Percentiles rank a stretch among this genome's conserved stretches.
phyloP scores from a whole-genome alignment of 75 land plant genomes.

The Pinus albicaulis region DNA sequence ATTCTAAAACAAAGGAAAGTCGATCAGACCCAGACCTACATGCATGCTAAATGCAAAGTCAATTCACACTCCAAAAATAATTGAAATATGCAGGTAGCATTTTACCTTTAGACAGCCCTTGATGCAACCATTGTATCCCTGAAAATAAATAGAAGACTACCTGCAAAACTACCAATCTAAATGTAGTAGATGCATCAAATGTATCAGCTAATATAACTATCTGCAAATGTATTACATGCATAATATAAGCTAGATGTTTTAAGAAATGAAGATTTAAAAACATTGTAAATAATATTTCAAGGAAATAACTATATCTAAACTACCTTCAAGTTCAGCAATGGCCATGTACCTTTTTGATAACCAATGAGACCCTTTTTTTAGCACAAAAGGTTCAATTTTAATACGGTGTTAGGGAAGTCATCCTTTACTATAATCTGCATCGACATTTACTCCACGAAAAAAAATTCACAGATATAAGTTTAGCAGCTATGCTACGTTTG shows the following conservation, averaged over 20 bases:
- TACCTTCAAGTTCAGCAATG: constrained; percentile 1
- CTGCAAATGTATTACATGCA: background rate
- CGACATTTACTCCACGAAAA: constrained; percentile 8
- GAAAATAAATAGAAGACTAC: constrained; percentile 11
- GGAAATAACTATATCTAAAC: background rate
- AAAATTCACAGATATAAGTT: background rate
- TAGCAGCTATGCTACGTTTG: background rate
- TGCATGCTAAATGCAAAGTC: no score
- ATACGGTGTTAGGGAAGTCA: constrained; percentile 7
- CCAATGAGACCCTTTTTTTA: background rate
- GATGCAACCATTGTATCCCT: constrained; percentile 2
- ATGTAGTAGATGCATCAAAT: constrained; percentile 1
- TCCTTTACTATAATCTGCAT: constrained; percentile 10
- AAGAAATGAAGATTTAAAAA: background rate
- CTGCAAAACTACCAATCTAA: constrained; percentile 15
- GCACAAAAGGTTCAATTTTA: constrained; percentile 5
- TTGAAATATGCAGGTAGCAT: background rate
- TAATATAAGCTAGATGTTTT: background rate
- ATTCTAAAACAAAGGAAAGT: background rate
- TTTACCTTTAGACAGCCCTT: constrained; percentile 11
- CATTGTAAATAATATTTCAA: background rate
- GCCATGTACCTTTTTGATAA: constrained; percentile 8
- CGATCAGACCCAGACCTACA: no score
- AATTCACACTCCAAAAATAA: background rate
- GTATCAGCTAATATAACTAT: background rate